A percentile compares a stretch with the other conserved stretches of the same genome.
Conservation (phyloP, 2,329 filamentous ascomycete genomes). For the Colletotrichum somersetense region DNA sequence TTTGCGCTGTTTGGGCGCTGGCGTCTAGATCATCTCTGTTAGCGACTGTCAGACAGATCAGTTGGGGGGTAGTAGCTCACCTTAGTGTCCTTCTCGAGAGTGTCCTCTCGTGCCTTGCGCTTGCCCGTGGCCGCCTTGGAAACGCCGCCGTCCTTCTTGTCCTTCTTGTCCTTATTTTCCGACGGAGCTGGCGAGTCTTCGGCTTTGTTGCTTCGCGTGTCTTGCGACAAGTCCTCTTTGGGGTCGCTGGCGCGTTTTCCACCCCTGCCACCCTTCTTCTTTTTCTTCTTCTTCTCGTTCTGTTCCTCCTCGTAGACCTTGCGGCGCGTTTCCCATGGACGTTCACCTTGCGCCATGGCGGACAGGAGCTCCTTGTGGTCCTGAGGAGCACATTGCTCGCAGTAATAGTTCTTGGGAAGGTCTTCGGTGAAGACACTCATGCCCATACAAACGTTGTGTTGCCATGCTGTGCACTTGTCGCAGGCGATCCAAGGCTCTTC, state of each 20-base stretch:
- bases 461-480: constrained; percentile 93
- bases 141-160: constrained; percentile 59
- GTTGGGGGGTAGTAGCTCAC: constrained; percentile 50
- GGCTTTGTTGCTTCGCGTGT: constrained; percentile 45
- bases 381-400: constrained; percentile 88
- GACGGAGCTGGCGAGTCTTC: constrained; percentile 58
- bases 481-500: constrained; percentile 96
- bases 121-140: constrained; percentile 62
- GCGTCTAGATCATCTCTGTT: constrained; percentile 50
- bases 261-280: constrained; percentile 69
- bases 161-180: constrained; percentile 58
- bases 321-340: constrained; percentile 83
- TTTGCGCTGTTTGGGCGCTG: constrained; percentile 65
- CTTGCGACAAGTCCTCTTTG: constrained; percentile 57
- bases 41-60: not conserved
- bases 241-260: constrained; percentile 75
- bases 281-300: constrained; percentile 67
- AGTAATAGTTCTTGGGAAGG: constrained; percentile 88
- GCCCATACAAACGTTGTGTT: constrained; percentile 96
- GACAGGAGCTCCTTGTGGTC: constrained; percentile 85
- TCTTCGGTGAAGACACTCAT: constrained; percentile 83
- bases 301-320: constrained; percentile 73
- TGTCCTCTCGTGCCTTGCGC: constrained; percentile 69
- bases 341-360: constrained; percentile 83
- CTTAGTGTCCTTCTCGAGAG: constrained; percentile 65